Evolutionary conservation across 2,329 filamentous ascomycete genomes (phyloP), one percentile per base, ranked within the genome.

Genomic region (Zasmidium citrigriseum): DNA sequence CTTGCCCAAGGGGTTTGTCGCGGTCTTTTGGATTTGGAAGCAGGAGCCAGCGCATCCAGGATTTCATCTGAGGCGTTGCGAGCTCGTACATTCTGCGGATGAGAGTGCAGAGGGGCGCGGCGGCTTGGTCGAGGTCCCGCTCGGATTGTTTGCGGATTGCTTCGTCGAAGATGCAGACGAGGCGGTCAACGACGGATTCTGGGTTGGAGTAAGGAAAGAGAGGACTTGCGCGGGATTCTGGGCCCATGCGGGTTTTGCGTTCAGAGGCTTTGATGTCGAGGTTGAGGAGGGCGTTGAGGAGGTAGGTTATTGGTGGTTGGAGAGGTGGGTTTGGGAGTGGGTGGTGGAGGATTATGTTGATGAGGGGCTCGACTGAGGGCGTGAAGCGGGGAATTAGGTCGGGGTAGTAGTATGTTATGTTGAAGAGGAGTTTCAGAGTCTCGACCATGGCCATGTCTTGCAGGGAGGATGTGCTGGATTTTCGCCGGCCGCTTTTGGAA

Each of bases 361-460:
- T 79, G 24, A 98, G 84, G 59, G 86, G 81, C 11, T 86, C 82
- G 45, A 96, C 82, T 2, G 88, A 86, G 21, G 83, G 77, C 1
- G 85, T 85, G 70, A 97, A 96, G 0, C 80, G 76, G 0, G 78
- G 72, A 3, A 78, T 75, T 23, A 88, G 80, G 45, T 87, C 81
- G 3, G 86, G 85, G 68, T 88, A 89, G 68, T 87, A 86, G 67
- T 93, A 87, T 1, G 89, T 89, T 54, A 96, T 81, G 73, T 97
- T 97, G 80, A 96, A 98, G 52, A 96, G 77, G 44, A 98, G 81
- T 70, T 96, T 97, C 51, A 95, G 78, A 0, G 89, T 93, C 73
- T 98, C 93, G 9, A 82, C 82, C 38, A 98, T 80, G 0, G 93
- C 91, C 85, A 93, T 86, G 58, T 89, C 86, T 63, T 89, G 86